phyloP scores from a whole-genome alignment of 2,329 filamentous ascomycete genomes.

The Albophoma yamanashiensis region DNA sequence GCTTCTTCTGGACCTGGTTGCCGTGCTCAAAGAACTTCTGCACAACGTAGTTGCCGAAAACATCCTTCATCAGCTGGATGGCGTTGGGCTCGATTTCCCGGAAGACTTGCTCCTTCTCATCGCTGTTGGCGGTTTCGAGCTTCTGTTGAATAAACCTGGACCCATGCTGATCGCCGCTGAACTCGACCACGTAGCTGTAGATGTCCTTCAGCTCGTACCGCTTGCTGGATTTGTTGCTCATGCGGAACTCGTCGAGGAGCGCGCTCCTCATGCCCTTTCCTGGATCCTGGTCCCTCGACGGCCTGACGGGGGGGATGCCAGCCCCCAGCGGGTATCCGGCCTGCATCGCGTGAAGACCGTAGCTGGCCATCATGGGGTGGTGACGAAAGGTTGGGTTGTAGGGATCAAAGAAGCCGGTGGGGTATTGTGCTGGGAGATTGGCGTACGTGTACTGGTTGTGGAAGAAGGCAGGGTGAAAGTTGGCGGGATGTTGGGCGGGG shows the following conservation, averaged over 20 bases:
- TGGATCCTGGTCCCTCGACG: slow-evolving; percentile 45
- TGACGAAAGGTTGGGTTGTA: slow-evolving; percentile 23
- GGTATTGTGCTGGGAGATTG: slow-evolving; percentile 22
- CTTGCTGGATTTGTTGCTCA: slow-evolving; percentile 58
- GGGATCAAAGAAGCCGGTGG: slow-evolving; percentile 22
- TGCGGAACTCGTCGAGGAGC: slow-evolving; percentile 70
- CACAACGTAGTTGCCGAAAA: slow-evolving; percentile 97
- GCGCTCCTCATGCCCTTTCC: slow-evolving; percentile 56
- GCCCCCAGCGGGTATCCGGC: slow-evolving; percentile 16
- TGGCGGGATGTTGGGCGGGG: slow-evolving; percentile 16
- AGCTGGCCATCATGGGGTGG: slow-evolving; percentile 24
- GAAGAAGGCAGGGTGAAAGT: slow-evolving; percentile 20
- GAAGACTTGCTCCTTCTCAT: slow-evolving; percentile 89
- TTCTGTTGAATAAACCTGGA: slow-evolving; percentile 94
- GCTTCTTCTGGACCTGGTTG: slow-evolving; percentile 84
- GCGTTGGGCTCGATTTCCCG: slow-evolving; percentile 76
- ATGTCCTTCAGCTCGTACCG: slow-evolving; percentile 84
- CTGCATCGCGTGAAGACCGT: slow-evolving; percentile 22
- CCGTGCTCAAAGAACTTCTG: slow-evolving; percentile 97
- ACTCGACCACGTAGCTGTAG: slow-evolving; percentile 79
- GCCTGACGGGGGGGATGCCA: slow-evolving; percentile 18
- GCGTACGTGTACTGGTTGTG: slow-evolving; percentile 16
- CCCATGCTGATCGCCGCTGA: slow-evolving; percentile 90
- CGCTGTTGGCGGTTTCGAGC: slow-evolving; percentile 83
- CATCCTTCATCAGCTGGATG: slow-evolving; percentile 84